phyloP scores from a whole-genome alignment of 148 eudicot species.

The Salicornia ramosissima region DNA sequence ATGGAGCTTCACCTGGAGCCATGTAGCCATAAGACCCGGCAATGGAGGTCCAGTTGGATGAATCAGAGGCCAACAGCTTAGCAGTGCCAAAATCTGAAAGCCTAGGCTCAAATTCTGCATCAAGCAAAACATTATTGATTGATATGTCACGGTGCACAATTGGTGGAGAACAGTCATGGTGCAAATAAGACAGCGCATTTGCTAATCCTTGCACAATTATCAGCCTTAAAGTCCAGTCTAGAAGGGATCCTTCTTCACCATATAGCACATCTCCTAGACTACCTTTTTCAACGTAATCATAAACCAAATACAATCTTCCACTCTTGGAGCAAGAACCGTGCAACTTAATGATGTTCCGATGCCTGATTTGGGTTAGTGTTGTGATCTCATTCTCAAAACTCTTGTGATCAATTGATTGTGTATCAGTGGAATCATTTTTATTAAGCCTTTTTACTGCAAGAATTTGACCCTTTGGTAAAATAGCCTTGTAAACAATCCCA shows the following conservation, averaged over 20 bases:
- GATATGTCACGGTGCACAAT: slow-evolving; percentile 68
- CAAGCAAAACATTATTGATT: slow-evolving; percentile 65
- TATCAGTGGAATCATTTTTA: not conserved
- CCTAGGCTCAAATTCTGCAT: slow-evolving; percentile 57
- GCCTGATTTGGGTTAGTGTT: slow-evolving; percentile 30
- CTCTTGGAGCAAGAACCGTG: slow-evolving; percentile 23
- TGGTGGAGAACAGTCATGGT: slow-evolving; percentile 76
- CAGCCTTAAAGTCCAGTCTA: slow-evolving; percentile 30
- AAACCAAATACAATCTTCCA: slow-evolving; percentile 18
- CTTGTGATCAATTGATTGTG: slow-evolving; percentile 5
- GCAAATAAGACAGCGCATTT: slow-evolving; percentile 27
- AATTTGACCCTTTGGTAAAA: slow-evolving; percentile 22
- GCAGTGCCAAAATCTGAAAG: slow-evolving; percentile 74
- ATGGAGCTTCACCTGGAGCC: slow-evolving; percentile 62
- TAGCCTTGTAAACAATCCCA: slow-evolving; percentile 34
- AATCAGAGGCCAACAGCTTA: slow-evolving; percentile 46
- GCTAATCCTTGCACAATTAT: slow-evolving; percentile 26
- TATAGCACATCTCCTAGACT: slow-evolving; percentile 29
- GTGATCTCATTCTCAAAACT: slow-evolving; percentile 34
- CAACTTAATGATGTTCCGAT: slow-evolving; percentile 30
- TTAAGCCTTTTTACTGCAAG: slow-evolving; percentile 29
- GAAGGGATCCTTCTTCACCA: slow-evolving; percentile 6
- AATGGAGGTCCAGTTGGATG: slow-evolving; percentile 49
- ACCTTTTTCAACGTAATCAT: slow-evolving; percentile 31
- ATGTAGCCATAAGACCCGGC: slow-evolving; percentile 88